Base-by-base conservation (phyloP, 106 monocot species). In the Chionographis japonica region DNA sequence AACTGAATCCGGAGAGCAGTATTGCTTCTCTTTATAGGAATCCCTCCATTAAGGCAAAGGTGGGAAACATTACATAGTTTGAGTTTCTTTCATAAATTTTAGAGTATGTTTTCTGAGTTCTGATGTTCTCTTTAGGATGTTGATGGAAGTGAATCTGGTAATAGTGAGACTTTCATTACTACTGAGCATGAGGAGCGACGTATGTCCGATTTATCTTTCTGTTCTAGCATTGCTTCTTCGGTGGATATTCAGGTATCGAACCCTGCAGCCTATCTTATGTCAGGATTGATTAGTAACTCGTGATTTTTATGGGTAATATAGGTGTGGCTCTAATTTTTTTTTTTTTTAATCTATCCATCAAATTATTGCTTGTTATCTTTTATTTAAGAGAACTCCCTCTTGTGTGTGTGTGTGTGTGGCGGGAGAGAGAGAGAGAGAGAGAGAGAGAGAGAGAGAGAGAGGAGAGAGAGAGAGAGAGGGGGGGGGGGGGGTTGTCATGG, bases 181-280 rank as follows among this genome's bases (percentile, higher is more conserved):
- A 10, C 56, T 53, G 52, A 87, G 76, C 92, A 75, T 64, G 97
- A 97, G 63, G 97, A 97, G 61, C 86, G 97, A 0, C 79, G 97
- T 9, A 85, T 97, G 87, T 97, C 97, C 60, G 97, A 87, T 68
- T 81, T 92, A 52, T 97, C 97, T 77, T 79, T 89, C 51, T 86
- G 82, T 77, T 83, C 83, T 42, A 87, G 92, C 56, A 76, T 84
- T 12, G 55, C 83, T 6, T 92, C 92, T 56, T 89, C 92, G 38
- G 71, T 82, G 11, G 92, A 92, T 60, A 76, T 85, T 69, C 90
- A 89, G 79, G 86, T 89, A 61, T 72, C n/a, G 43, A 53, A 15
- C 18, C 4, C 46, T 46, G 46, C 9, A 10, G 5, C 5, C 46
- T 46, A 10, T 46, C 9, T 46, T 46, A 1, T 6, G 46, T 46